A percentile compares a stretch with the other conserved stretches of the same genome.
These are phyloP conservation scores for Oryza coarctata DNA, from an alignment of 176 grass and related monocot genomes.

Conservation along the genomic window DNA sequence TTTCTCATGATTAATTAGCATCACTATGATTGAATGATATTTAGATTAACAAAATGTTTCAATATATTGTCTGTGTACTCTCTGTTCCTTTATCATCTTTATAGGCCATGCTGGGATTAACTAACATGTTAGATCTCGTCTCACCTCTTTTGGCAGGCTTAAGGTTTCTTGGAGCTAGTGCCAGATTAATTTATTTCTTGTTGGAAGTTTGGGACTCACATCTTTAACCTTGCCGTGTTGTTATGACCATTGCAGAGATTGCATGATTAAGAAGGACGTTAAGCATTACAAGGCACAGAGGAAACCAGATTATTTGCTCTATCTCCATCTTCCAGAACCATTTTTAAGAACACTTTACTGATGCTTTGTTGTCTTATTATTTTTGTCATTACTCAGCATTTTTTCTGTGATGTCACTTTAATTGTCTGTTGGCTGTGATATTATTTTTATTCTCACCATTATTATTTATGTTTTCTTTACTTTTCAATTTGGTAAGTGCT, in stretches of 20 bases:
- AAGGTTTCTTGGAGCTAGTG: conserved; percentile 77
- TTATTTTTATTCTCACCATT: conserved; percentile 31
- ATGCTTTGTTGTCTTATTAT: conserved; percentile 40
- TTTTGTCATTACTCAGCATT: conserved; percentile 35
- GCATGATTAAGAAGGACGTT: conserved; percentile 45
- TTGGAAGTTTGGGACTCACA: conserved; percentile 92
- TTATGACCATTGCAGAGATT: conserved; percentile 89
- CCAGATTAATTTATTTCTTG: conserved; percentile 72
- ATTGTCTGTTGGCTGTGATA: conserved; percentile 38
- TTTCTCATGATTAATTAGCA: not conserved
- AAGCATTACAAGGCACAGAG: conserved; percentile 18
- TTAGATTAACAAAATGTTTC: not conserved
- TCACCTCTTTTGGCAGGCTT: conserved; percentile 70
- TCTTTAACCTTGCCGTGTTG: conserved; percentile 81
- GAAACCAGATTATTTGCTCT: conserved; percentile 31
- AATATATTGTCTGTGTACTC: not conserved
- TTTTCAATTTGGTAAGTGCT: conserved; percentile 29
- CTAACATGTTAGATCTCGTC: conserved; percentile 37
- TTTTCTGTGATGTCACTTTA: conserved; percentile 33
- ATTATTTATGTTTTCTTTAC: conserved; percentile 28
- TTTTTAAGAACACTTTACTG: no score
- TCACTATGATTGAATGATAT: not conserved
- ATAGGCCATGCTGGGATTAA: conserved; percentile 4
- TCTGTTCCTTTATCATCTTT: not conserved
- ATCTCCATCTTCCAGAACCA: conserved; percentile 15